Percentiles rank a stretch among this genome's conserved stretches.
Evolutionary conservation across 108 stramenopile genomes (phyloP).

Genomic region (Discostella pseudostelligera): DNA sequence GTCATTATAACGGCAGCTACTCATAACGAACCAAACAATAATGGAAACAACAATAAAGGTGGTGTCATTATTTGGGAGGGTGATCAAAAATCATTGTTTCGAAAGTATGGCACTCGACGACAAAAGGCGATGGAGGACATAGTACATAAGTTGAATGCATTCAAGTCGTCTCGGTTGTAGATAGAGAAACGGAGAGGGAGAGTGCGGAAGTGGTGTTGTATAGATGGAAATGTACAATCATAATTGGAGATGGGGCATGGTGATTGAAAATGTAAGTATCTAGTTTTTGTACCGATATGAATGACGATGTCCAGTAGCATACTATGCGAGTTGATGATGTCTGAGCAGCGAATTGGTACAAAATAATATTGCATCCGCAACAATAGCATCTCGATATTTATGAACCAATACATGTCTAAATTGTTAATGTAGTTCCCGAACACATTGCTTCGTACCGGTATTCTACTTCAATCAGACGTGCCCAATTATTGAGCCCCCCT

Average conservation of each 20-base stretch:
- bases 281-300: not conserved
- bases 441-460: too few relatives aligned
- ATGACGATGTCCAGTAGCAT: not conserved
- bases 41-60: not conserved
- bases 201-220: not conserved
- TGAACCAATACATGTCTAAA: too few relatives aligned
- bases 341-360: too few relatives aligned
- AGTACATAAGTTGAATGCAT: slow-evolving; percentile 17
- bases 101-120: slow-evolving; percentile 33
- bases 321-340: too few relatives aligned
- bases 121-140: slow-evolving; percentile 28
- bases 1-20: slow-evolving; percentile 37
- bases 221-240: not conserved
- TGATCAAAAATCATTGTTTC: slow-evolving; percentile 37
- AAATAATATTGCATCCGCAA: too few relatives aligned
- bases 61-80: slow-evolving; percentile 29
- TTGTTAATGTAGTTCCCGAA: too few relatives aligned
- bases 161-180: slow-evolving; percentile 19
- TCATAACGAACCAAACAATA: too few relatives aligned
- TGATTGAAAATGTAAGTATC: not conserved
- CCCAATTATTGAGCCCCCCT: too few relatives aligned
- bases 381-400: too few relatives aligned
- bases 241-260: too few relatives aligned
- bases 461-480: too few relatives aligned
- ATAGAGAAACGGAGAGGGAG: not conserved